Evolutionary conservation across 2,329 filamentous ascomycete genomes (phyloP).

Genomic region (Pseudogymnoascus verrucosus): DNA sequence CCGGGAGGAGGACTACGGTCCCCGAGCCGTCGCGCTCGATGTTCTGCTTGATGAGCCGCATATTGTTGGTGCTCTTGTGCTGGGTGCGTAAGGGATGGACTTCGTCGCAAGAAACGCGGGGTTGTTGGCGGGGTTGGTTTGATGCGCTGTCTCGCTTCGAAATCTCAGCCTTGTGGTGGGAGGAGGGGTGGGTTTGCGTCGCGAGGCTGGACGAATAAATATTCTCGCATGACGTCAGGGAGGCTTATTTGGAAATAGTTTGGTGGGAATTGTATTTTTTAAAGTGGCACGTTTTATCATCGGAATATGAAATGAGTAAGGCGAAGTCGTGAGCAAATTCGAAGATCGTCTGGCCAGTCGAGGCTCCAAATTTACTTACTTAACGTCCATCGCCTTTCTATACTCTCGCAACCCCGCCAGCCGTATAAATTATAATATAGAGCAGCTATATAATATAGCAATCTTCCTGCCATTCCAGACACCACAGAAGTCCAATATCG

Average conservation of each 20-base stretch:
- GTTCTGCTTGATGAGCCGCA: conserved; percentile 60
- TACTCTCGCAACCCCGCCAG: too few species aligned
- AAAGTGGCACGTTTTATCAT: not conserved
- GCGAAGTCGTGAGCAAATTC: not conserved
- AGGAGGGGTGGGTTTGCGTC: not conserved
- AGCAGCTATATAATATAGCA: too few species aligned
- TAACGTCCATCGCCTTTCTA: too few species aligned
- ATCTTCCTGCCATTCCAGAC: too few species aligned
- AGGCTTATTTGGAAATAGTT: not conserved
- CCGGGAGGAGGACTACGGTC: conserved; percentile 56
- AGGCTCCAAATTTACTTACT: too few species aligned
- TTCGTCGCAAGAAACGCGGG: not conserved
- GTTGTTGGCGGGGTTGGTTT: not conserved
- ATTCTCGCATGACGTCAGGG: not conserved
- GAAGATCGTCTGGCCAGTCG: too few species aligned
- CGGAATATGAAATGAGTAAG: not conserved
- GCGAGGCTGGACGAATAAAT: not conserved
- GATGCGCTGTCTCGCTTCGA: not conserved
- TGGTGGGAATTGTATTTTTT: not conserved
- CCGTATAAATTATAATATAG: too few species aligned
- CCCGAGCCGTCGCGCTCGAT: conserved; percentile 62
- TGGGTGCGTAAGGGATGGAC: not conserved
- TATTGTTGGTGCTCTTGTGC: conserved; percentile 26
- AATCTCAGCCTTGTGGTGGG: not conserved
- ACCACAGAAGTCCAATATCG: too few species aligned